A percentile compares a stretch with the other conserved stretches of the same genome.
Evolutionary conservation across 164 flowering plant genomes (phyloP).

Genomic region (Taxillus chinensis): DNA sequence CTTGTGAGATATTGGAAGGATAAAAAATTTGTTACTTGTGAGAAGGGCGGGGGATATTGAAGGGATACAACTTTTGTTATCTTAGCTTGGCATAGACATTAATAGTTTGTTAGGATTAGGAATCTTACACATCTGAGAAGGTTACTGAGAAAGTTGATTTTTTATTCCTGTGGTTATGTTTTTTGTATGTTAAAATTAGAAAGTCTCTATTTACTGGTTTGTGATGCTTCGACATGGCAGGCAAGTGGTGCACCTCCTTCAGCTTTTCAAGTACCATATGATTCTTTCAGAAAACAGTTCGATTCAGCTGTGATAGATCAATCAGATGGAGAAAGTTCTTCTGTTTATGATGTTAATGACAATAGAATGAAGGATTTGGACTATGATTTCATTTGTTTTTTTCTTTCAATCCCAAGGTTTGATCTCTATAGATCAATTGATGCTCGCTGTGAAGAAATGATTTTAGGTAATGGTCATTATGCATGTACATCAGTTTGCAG

Average conservation of each 20-base stretch:
- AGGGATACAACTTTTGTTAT: no score
- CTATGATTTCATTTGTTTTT: constrained; percentile 79
- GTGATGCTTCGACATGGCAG: constrained; percentile 34
- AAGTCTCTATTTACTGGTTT: not conserved
- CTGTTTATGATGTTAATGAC: constrained; percentile 23
- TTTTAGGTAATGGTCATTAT: constrained; percentile 48
- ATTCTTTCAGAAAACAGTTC: constrained; percentile 50
- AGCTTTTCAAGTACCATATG: constrained; percentile 75
- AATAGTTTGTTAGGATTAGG: no score
- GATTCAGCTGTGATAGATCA: constrained; percentile 19
- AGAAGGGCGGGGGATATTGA: no score
- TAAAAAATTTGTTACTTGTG: no score
- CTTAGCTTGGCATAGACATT: no score
- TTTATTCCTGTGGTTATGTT: no score
- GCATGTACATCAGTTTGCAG: not conserved
- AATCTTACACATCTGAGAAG: no score
- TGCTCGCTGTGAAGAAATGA: constrained; percentile 90
- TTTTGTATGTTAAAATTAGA: no score
- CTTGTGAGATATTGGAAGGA: no score
- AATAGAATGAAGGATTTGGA: constrained; percentile 47
- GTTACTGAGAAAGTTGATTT: no score
- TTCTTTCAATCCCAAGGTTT: constrained; percentile 70
- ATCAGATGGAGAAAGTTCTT: constrained; percentile 16
- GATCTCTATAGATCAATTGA: constrained; percentile 85
- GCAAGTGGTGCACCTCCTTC: constrained; percentile 91